These are phyloP conservation scores for Gossypium thurberi DNA, from an alignment of 345 rosid species.

Conservation along the genomic window DNA sequence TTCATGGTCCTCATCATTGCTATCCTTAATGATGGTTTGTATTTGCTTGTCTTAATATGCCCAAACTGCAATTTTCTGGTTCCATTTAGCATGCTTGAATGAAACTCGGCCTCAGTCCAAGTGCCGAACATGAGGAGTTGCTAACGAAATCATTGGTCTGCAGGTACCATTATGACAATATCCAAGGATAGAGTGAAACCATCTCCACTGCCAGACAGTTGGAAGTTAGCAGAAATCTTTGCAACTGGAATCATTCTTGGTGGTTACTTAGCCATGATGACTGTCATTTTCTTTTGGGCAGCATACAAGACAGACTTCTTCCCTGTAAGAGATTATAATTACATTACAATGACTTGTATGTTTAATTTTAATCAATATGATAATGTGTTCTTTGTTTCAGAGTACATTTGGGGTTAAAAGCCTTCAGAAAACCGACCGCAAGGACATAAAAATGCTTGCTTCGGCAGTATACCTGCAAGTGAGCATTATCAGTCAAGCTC, in stretches of 20 bases:
- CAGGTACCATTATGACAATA: constrained; percentile 63
- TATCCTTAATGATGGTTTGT: constrained; percentile 50
- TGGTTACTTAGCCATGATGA: constrained; percentile 60
- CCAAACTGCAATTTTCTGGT: neutral
- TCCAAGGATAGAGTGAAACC: constrained; percentile 59
- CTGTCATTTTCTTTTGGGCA: constrained; percentile 65
- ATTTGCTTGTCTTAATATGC: neutral
- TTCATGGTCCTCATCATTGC: constrained; percentile 65
- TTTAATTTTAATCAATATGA: neutral
- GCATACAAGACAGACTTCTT: constrained; percentile 51
- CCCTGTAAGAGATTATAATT: constrained; percentile 27
- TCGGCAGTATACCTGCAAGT: constrained; percentile 56
- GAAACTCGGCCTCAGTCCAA: neutral
- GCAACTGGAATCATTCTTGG: constrained; percentile 53
- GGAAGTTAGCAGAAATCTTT: constrained; percentile 56
- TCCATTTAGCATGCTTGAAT: neutral
- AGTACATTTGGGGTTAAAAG: constrained; percentile 46
- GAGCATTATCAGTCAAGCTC: constrained; percentile 64
- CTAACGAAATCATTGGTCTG: neutral
- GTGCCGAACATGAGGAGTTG: neutral
- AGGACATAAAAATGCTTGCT: constrained; percentile 44
- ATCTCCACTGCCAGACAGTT: constrained; percentile 57
- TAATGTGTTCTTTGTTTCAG: constrained; percentile 20
- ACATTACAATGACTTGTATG: neutral
- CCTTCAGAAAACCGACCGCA: constrained; percentile 28